Base-by-base conservation (phyloP, 2,329 filamentous ascomycete species). In the Plectosphaerella cucumerina region DNA sequence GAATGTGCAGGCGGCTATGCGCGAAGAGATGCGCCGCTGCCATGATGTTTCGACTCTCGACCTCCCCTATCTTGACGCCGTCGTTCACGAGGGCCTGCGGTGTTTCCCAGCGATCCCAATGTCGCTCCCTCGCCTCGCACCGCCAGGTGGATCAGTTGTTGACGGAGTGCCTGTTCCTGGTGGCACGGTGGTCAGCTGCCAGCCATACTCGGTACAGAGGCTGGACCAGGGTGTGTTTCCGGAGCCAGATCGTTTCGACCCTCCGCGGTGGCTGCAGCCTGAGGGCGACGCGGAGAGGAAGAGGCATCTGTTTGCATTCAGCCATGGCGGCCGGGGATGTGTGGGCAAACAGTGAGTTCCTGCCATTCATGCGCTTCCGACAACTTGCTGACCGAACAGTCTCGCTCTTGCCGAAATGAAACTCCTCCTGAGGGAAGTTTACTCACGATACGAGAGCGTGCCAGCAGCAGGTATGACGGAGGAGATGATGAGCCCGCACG, bases 191-290 rank as follows among this genome's bases (percentile, higher is more conserved):
- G 82, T 84, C 47, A 84, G 82, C 61, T 78, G 76, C 55, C 82
- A 86, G 64, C 76, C 82, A 1, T 81, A 77, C 60, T 84, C 81
- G 11, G 71, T 84, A 34, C 80, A 86, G 56, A 75, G 77, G 18
- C 70, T 82, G 50, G 78, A 86, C 56, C 64, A 70, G 10, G 76
- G 84, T 50, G 86, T 90, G 2, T 97, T 95, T 64, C 84, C 86
- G 1, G 79, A 91, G 42, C 87, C 91, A 0, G 87, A 96, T 53
- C 70, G 67, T 5, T 97, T 92, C 62, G 76, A 85, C 47, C 92
- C 92, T 0, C 88, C 93, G 51, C 80, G 93, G 58, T 97, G 92
- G 92, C 80, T 96, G 56, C 82, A 78, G 15, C 76, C 79, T 8
- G 78, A 85, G 44, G 90, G 89, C 2, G 89, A 93, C 59, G 78